Evolutionary conservation across 306 rosid genomes (phyloP).

Genomic region (Vigna reflexopilosa): DNA sequence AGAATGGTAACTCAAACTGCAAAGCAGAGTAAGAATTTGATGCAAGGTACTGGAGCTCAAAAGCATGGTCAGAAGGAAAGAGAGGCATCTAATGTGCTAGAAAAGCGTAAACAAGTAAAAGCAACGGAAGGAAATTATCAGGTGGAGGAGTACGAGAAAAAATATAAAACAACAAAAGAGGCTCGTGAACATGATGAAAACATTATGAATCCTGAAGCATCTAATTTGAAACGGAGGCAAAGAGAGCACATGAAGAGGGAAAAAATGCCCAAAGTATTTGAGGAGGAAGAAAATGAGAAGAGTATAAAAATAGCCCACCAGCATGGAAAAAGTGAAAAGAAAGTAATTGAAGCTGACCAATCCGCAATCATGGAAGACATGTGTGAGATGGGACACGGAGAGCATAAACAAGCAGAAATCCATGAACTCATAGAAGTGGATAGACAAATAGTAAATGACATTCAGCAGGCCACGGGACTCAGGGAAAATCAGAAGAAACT

Average conservation of each 20-base stretch:
- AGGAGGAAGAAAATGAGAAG: neutral
- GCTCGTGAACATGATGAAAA: neutral
- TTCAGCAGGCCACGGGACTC: neutral
- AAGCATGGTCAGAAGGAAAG: neutral
- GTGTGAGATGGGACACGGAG: neutral
- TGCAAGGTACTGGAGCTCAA: neutral
- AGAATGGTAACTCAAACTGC: slow-evolving; percentile 5
- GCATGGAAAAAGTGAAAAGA: neutral
- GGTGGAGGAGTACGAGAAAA: neutral
- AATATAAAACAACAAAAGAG: neutral
- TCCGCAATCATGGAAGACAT: neutral
- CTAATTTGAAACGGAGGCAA: neutral
- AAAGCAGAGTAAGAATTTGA: slow-evolving; percentile 4
- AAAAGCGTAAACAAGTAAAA: slow-evolving; percentile 1
- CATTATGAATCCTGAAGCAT: slow-evolving; percentile 1
- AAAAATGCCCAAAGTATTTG: neutral
- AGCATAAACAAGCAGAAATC: neutral
- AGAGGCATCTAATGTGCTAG: slow-evolving; percentile 6
- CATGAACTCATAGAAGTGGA: neutral
- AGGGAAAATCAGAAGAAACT: slow-evolving; percentile 20
- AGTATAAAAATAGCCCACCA: neutral
- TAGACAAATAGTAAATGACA: neutral
- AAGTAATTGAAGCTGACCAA: neutral
- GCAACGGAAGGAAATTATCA: neutral
- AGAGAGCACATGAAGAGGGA: neutral